A percentile compares a stretch with the other conserved stretches of the same genome.
Evolutionary conservation across 176 grass and related monocot species (phyloP).

Genomic region (Triticum aestivum): IWGSC_CS_RefSeq_v2.1 NC_057797.1:716533902-716534401

Average conservation of each 20-base stretch:
- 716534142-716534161: background rate
- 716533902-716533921: background rate
- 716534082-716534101: background rate
- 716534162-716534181: background rate
- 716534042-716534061: background rate
- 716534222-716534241: background rate
- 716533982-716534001: conserved; percentile 72
- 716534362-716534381: background rate
- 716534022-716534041: background rate
- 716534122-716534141: background rate
- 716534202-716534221: too few relatives aligned
- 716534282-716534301: background rate
- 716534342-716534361: background rate
- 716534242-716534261: background rate
- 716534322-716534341: background rate
- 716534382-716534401: background rate
- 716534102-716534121: background rate
- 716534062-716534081: background rate
- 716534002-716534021: conserved; percentile 89
- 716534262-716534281: background rate
- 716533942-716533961: conserved; percentile 21
- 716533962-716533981: conserved; percentile 29
- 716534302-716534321: background rate
- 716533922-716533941: background rate
- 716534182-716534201: background rate